A percentile compares a stretch with the other conserved stretches of the same genome.
phyloP scores from a whole-genome alignment of 2,329 filamentous ascomycete species.

The Ploettnerulaceae sp. region DNA sequence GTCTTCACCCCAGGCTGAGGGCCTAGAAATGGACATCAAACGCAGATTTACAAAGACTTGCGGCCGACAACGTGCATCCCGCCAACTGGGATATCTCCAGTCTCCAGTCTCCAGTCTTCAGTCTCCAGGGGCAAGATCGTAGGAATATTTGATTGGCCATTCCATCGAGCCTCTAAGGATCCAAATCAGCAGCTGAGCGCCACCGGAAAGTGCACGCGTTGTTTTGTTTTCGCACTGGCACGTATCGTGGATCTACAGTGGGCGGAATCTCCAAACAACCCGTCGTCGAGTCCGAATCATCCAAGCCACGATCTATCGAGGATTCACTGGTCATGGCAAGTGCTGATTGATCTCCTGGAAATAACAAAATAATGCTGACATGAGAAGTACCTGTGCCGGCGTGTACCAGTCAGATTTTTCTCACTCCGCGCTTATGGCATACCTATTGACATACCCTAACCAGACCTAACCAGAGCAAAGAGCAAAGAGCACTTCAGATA shows the following conservation, averaged over 20 bases:
- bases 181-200: not conserved
- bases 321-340: not conserved
- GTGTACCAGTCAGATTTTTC: not conserved
- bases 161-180: not conserved
- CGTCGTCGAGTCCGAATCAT: no score
- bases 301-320: no score
- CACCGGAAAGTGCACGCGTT: not conserved
- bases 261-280: no score
- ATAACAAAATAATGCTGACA: constrained; percentile 1
- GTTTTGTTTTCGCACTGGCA: not conserved
- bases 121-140: not conserved
- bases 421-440: not conserved
- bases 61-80: constrained; percentile 1
- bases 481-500: no score
- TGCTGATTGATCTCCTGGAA: not conserved
- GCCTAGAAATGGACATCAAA: not conserved
- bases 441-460: not conserved
- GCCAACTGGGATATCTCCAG: no score
- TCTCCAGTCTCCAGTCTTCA: not conserved
- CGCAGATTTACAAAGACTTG: not conserved
- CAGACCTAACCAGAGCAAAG: no score
- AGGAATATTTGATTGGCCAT: not conserved
- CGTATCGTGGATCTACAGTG: not conserved
- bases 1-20: no score
- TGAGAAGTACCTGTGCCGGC: not conserved